Percentiles rank a stretch among this genome's conserved stretches.
phyloP scores from a whole-genome alignment of 208 protist genomes.

The Trypanosoma theileri region DNA sequence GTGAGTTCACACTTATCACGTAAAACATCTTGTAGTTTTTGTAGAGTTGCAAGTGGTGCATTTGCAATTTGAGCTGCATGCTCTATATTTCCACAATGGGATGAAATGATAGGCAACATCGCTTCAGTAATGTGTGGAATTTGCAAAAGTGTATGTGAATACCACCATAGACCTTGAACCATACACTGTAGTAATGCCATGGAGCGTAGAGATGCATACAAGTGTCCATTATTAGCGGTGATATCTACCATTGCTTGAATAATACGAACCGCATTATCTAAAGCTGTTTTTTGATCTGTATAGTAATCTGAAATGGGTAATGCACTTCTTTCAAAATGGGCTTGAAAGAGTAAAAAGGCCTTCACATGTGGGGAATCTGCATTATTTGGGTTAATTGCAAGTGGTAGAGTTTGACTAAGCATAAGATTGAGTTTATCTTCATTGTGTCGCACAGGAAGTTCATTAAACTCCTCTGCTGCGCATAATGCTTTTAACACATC shows the following conservation, averaged over 20 bases:
- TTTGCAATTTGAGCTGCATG: constrained; percentile 78
- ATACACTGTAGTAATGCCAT: constrained; percentile 96
- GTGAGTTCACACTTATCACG: constrained; percentile 49
- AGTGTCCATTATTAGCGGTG: constrained; percentile 92
- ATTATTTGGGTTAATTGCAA: constrained; percentile 62
- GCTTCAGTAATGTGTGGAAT: constrained; percentile 78
- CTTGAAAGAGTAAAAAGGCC: constrained; percentile 97
- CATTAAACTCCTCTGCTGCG: constrained; percentile 95
- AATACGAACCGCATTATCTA: constrained; percentile 98
- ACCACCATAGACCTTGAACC: constrained; percentile 92
- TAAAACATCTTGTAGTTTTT: constrained; percentile 55
- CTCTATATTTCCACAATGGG: constrained; percentile 52
- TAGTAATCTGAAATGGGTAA: constrained; percentile 98
- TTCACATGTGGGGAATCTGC: constrained; percentile 96
- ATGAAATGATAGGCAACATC: constrained; percentile 65
- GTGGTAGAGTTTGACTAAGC: constrained; percentile 65
- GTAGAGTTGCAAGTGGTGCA: constrained; percentile 41
- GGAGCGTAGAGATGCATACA: constrained; percentile 80
- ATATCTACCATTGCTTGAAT: constrained; percentile 96
- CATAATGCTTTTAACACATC: constrained; percentile 88
- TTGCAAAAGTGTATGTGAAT: constrained; percentile 81
- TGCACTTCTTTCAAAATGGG: constrained; percentile 91
- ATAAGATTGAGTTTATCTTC: constrained; percentile 97
- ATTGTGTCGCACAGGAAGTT: constrained; percentile 98
- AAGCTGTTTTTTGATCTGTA: constrained; percentile 97